Evolutionary conservation across 768 basidiomycete species (phyloP).

Genomic region (Trametes punicea): DNA sequence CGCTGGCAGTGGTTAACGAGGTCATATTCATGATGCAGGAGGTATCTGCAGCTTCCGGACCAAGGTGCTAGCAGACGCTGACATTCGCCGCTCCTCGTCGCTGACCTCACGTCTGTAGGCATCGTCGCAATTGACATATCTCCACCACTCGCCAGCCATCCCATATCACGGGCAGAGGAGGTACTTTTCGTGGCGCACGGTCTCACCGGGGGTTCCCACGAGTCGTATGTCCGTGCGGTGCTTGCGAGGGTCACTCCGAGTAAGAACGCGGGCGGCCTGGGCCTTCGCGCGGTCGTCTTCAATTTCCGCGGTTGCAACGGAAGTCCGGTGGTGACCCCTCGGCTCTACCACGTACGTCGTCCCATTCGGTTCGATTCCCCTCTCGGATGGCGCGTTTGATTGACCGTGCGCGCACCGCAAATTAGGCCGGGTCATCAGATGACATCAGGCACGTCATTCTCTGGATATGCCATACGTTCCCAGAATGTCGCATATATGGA

Average conservation of each 20-base stretch:
- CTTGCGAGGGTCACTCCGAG: slow-evolving; percentile 11
- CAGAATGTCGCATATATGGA: slow-evolving; percentile 20
- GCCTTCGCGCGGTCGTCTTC: slow-evolving; percentile 23
- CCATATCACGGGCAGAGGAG: slow-evolving; percentile 10
- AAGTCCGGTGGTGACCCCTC: slow-evolving; percentile 21
- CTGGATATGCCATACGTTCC: slow-evolving; percentile 24
- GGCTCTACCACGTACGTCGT: slow-evolving; percentile 24
- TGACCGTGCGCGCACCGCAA: neutral
- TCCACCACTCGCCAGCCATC: slow-evolving; percentile 16
- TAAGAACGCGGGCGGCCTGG: slow-evolving; percentile 14
- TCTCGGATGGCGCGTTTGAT: neutral
- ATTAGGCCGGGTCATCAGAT: slow-evolving; percentile 25
- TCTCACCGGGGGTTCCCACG: slow-evolving; percentile 28
- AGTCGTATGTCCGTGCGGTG: slow-evolving; percentile 24
- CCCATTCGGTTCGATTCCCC: neutral
- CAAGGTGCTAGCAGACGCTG: slow-evolving; percentile 46
- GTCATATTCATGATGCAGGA: slow-evolving; percentile 27
- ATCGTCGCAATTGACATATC: slow-evolving; percentile 24
- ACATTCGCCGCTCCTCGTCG: neutral
- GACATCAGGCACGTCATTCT: slow-evolving; percentile 21
- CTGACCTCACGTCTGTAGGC: slow-evolving; percentile 11
- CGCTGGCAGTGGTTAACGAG: neutral
- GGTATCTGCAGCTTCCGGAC: slow-evolving; percentile 47
- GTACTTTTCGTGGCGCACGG: slow-evolving; percentile 25
- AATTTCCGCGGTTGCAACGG: slow-evolving; percentile 28